Conservation (phyloP, 2,329 filamentous ascomycete species). For the Monilinia vaccinii-corymbosi region DNA sequence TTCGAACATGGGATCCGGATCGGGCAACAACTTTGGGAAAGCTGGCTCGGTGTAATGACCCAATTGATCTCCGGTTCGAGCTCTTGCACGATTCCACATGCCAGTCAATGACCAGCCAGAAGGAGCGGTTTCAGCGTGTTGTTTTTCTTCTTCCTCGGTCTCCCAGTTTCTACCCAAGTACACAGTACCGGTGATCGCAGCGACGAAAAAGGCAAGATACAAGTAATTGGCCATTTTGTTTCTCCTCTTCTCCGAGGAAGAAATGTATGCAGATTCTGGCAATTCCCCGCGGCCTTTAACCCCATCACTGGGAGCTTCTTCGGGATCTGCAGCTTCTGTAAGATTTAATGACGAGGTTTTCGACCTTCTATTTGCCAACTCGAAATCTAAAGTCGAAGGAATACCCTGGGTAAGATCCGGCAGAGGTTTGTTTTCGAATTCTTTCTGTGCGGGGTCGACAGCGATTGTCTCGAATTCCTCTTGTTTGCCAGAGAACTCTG, state of each 20-base stretch:
- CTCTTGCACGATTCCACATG: constrained; percentile 74
- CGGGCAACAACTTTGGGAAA: constrained; percentile 85
- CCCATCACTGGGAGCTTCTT: constrained; percentile 36
- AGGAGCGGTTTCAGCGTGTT: constrained; percentile 58
- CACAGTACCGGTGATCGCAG: constrained; percentile 41
- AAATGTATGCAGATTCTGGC: constrained; percentile 75
- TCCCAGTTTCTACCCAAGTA: constrained; percentile 90
- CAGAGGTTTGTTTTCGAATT: constrained; percentile 55
- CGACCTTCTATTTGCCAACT: constrained; percentile 43
- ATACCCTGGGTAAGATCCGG: constrained; percentile 93
- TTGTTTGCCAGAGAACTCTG: constrained; percentile 20
- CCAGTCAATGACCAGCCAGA: constrained; percentile 67
- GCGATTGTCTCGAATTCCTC: constrained; percentile 30
- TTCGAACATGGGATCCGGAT: constrained; percentile 67
- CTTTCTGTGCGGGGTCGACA: constrained; percentile 33
- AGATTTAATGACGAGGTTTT: constrained; percentile 36
- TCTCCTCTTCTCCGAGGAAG: constrained; percentile 77
- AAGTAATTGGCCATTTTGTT: constrained; percentile 67
- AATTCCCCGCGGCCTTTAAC: constrained; percentile 55
- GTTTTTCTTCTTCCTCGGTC: constrained; percentile 57
- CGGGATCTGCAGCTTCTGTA: constrained; percentile 34
- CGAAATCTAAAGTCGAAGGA: constrained; percentile 78
- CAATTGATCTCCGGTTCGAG: constrained; percentile 65
- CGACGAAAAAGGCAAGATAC: constrained; percentile 51
- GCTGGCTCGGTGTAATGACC: constrained; percentile 95